Evolutionary conservation across 805 yeast species (phyloP), one percentile per base, ranked within the genome.

Genomic region (Candida chauliodis): DNA sequence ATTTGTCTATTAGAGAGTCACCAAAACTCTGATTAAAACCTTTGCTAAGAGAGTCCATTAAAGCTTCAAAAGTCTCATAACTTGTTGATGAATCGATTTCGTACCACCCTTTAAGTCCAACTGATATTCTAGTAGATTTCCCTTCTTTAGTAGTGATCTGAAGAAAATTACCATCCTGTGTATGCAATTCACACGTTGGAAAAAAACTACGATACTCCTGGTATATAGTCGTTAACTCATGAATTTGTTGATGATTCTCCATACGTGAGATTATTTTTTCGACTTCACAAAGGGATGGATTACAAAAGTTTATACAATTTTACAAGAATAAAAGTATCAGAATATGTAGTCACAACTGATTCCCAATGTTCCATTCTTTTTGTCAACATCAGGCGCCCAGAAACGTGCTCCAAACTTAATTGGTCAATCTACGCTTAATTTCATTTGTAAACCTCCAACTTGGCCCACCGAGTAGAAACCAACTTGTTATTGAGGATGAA

Each of bases 351-450:
- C 67, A 62, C 69, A 63, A 63, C 70, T 63, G 70, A 63, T 63
- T 63, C 70, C 70, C 70, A 63, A 53, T 56, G 55, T 62, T 56
- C 64, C 70, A 63, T 50, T 30, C 5, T 24, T 24, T 17, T 44
- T 52, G 64, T 63, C 70, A 63, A 62, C 56, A 60, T 49, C 70
- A 53, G 70, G 70, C 68, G 70, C 70, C 70, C 70, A 63, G 70
- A 49, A 63, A 63, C 70, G 69, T 61, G 63, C 70, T 59, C 67
- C 67, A 45, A 39, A 45, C 43, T 44, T 36, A 50, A 48, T 48
- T 38, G 68, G 66, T 63, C 52, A 25, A 27, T 63, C 56, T 63
- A 62, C 69, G 69, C 69, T 50, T 58, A 13, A 41, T 44, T 53
- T 46, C 68, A 58, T 62, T 47, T 22, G 52, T 40, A 47, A 55